Conservation (phyloP, 805 yeast genomes). For the Allodekkera sacchari region DNA sequence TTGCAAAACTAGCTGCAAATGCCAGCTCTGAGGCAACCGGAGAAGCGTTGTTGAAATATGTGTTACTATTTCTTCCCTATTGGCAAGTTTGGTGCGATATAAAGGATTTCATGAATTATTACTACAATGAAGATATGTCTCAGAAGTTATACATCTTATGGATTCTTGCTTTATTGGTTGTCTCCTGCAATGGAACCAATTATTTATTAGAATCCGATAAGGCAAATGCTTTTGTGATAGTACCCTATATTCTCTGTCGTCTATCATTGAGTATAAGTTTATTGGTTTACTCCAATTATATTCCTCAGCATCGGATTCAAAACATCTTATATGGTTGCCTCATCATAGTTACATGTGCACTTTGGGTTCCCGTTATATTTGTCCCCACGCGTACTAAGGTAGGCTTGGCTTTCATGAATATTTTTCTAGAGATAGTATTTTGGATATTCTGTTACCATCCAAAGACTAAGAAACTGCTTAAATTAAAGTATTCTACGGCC, state of each 20-base stretch:
- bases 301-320: slow-evolving; percentile 45
- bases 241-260: slow-evolving; percentile 41
- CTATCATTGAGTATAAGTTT: slow-evolving; percentile 27
- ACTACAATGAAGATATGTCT: slow-evolving; percentile 50
- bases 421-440: slow-evolving; percentile 32
- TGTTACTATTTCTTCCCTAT: slow-evolving; percentile 47
- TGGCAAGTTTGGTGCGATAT: slow-evolving; percentile 61
- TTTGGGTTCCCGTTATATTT: slow-evolving; percentile 49
- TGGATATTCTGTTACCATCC: slow-evolving; percentile 40
- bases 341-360: slow-evolving; percentile 26
- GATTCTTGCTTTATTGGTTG: slow-evolving; percentile 40
- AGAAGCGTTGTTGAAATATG: slow-evolving; percentile 35
- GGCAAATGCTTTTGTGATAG: slow-evolving; percentile 36
- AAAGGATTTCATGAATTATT: slow-evolving; percentile 55
- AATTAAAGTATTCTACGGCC: slow-evolving; percentile 45
- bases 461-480: slow-evolving; percentile 31
- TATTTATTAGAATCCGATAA: slow-evolving; percentile 23
- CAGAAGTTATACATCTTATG: slow-evolving; percentile 46
- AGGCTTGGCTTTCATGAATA: slow-evolving; percentile 33
- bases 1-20: slow-evolving; percentile 47
- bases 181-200: slow-evolving; percentile 42
- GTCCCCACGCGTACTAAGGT: slow-evolving; percentile 37
- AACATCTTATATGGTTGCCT: slow-evolving; percentile 30
- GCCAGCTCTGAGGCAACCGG: slow-evolving; percentile 46
- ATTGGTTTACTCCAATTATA: slow-evolving; percentile 34